Evolutionary conservation across 305 asterid species (phyloP), one percentile per base, ranked within the genome.

Genomic region (Solanum hybrid): DNA sequence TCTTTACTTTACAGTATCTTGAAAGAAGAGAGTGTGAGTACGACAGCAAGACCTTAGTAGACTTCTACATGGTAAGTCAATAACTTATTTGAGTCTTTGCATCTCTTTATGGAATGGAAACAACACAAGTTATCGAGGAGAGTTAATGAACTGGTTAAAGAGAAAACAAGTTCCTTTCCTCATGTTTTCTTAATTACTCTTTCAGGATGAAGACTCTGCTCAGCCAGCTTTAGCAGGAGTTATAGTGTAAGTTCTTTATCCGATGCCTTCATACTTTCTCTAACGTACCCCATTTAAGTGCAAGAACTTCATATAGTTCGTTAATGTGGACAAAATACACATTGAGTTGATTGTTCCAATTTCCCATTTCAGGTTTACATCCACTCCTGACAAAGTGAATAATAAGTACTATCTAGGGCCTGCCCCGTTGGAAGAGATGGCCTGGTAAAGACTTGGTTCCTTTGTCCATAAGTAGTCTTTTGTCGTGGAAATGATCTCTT

Each of bases 371-470:
- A 97, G 99, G 40, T 97, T 97, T 91, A 96, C 98, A 60, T 96
- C 99, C 29, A 96, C 99, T 11, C 98, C 98, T 0, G 98, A 96
- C 92, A 94, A 91, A 77, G 92, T 93, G 91, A 93, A 95, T 31
- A 97, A 97, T 22, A 96, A 96, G 91, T 96, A 97, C 92, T 95
- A 97, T 89, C 89, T 97, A 11, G 99, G 99, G 27, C 99, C 99
- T 69, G 99, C 99, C 26, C 98, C 98, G 0, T 85, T 96, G 94
- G 96, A 95, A 89, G 99, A 94, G 89, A 97, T 97, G 99, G 99
- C 99, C 60, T 90, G 86, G 93, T 92, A 82, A 88, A 71, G 60
- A 86, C 22, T 2, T 17, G 8, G 27, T 38, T 27, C 77, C 27
- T 6, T 9, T 2, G 51, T 29, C 31, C 31, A 29, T 29, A 29